Evolutionary conservation across 2,329 filamentous ascomycete genomes (phyloP), one percentile per base, ranked within the genome.

Genomic region (Chrysoporthe puriensis): DNA sequence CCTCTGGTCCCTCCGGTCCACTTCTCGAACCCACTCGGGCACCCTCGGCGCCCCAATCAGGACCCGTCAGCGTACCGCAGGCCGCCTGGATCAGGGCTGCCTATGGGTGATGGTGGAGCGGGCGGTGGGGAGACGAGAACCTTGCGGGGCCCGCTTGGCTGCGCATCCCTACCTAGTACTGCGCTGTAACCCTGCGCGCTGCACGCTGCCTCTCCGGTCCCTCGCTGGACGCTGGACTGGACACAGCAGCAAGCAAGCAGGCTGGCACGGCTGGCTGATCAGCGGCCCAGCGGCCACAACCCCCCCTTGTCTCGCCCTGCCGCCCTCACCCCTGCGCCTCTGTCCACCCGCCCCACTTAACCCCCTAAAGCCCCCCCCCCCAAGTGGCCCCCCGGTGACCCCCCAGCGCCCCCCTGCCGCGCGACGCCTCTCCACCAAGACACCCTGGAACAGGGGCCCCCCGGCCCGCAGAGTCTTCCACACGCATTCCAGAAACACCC

Each of bases 401-500:
- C 26, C 34, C 54, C 54, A 57, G 34, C 11, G 54, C 8, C 57
- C 44, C 21, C 34, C 43, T 32, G n/a, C 57, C 48, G 36, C 32
- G 58, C 48, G 43, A 40, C 57, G 8, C 52, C 42, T 36, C 50
- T 48, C 43, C 59, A 54, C 64, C 64, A 62, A 18, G 16, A 18
- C 34, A 9, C n/a, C 26, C 42, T 21, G 26, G 26, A 61, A n/a
- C 42, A 61, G 26, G 59, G 61, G 40, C 57, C 52, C 50, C 67
- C 67, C 60, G 64, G 64, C 58, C 61, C 40, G 64, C 54, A 69
- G 60, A 69, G 26, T 62, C 64, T 69, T 69, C 67, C 48, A 69
- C 64, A 46, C 61, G 67, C 63, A 65, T 66, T 69, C 67, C 64
- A 69, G 67, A 69, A 69, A 57, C 67, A 63, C 64, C 60, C 67